These are phyloP conservation scores for Gossypium rotundifolium DNA, from an alignment of 345 rosid species.

Conservation along the genomic window DNA sequence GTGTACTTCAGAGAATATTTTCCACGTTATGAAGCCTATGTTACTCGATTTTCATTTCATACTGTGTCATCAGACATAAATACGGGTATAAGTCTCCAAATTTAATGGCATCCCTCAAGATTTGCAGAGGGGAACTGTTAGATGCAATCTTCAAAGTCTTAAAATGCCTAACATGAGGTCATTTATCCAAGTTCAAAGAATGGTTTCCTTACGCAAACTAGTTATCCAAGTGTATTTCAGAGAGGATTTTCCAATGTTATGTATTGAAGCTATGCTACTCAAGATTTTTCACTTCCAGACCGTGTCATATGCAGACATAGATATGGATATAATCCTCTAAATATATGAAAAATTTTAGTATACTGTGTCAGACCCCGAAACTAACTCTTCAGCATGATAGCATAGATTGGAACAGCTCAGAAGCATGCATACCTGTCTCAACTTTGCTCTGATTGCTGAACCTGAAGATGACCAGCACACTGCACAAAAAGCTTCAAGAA, in stretches of 20 bases:
- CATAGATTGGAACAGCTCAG: neutral
- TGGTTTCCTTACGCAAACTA: neutral
- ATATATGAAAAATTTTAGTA: neutral
- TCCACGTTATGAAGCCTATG: neutral
- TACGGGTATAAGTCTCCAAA: neutral
- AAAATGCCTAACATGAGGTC: neutral
- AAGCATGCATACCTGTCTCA: conserved; percentile 26
- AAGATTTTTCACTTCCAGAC: neutral
- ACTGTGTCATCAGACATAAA: neutral
- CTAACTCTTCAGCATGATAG: neutral
- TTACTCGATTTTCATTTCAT: neutral
- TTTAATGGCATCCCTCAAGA: neutral
- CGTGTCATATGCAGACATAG: neutral
- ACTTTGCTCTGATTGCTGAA: conserved; percentile 15
- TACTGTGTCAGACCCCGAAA: neutral
- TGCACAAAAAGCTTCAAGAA: conserved; percentile 24
- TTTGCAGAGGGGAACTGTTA: neutral
- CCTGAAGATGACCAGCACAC: conserved; percentile 20
- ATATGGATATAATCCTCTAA: neutral
- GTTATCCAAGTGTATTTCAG: neutral
- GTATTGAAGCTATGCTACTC: neutral
- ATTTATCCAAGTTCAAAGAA: neutral
- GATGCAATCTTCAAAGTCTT: neutral
- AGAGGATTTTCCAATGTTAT: neutral
- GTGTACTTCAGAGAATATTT: neutral